Conservation (phyloP, 2,329 filamentous ascomycete species). For the Epichloe amarillans region DNA sequence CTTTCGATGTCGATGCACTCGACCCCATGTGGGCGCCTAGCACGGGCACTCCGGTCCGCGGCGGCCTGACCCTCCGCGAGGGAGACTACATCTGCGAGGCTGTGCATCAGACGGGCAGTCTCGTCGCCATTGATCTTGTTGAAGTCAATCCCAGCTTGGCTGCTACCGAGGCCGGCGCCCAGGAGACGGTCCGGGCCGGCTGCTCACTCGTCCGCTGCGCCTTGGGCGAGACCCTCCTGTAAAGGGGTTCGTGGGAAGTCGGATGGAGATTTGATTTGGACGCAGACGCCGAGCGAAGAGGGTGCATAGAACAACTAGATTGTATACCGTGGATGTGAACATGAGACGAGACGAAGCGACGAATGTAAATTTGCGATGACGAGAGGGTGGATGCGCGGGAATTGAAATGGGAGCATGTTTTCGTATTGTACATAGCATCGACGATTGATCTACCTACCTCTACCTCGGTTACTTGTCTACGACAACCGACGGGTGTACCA, state of each 20-base stretch:
- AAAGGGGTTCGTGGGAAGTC: background rate
- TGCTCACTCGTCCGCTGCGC: slow-evolving; percentile 87
- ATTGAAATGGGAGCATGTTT: too few relatives aligned
- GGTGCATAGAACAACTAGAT: background rate
- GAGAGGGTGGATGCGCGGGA: too few relatives aligned
- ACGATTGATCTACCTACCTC: too few relatives aligned
- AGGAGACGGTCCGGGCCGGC: slow-evolving; percentile 79
- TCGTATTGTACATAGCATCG: too few relatives aligned
- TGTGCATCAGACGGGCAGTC: slow-evolving; percentile 65
- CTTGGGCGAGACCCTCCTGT: slow-evolving; percentile 81
- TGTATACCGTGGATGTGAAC: background rate
- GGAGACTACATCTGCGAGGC: slow-evolving; percentile 93
- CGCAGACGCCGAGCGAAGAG: background rate
- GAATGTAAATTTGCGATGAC: too few relatives aligned
- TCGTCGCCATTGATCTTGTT: slow-evolving; percentile 70
- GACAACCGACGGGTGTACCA: too few relatives aligned
- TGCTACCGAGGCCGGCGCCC: slow-evolving; percentile 49
- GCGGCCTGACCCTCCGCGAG: slow-evolving; percentile 84
- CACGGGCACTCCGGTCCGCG: slow-evolving; percentile 88
- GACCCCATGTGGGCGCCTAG: slow-evolving; percentile 94
- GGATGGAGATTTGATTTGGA: too few relatives aligned
- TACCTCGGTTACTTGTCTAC: too few relatives aligned
- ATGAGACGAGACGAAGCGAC: background rate
- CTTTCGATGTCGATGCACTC: slow-evolving; percentile 91
- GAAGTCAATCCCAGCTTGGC: slow-evolving; percentile 68